Percentiles rank a stretch among this genome's conserved stretches.
These are phyloP conservation scores for Serendipita vermifera DNA, from an alignment of 768 basidiomycete species.

Conservation along the genomic window DNA sequence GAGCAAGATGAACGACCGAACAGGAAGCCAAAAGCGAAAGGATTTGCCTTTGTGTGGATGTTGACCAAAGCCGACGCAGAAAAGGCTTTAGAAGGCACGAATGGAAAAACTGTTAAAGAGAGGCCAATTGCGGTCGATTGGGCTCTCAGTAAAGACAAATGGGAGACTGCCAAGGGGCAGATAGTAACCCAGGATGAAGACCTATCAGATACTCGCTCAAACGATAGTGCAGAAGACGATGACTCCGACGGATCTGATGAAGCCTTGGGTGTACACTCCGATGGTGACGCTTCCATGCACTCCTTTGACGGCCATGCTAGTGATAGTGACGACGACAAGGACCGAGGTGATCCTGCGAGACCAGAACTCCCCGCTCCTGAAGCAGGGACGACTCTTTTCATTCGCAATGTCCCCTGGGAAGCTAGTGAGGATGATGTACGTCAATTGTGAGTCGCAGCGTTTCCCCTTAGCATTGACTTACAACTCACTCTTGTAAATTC, in stretches of 20 bases:
- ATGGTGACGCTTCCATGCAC: slow-evolving; percentile 3
- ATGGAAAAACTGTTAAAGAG: slow-evolving; percentile 52
- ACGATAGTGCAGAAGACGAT: slow-evolving; percentile 30
- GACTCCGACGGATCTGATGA: slow-evolving; percentile 22
- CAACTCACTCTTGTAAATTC: slow-evolving; percentile 6
- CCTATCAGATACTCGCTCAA: slow-evolving; percentile 12
- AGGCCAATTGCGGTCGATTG: slow-evolving; percentile 87
- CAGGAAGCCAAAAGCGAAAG: slow-evolving; percentile 38
- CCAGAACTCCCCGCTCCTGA: slow-evolving; percentile 72
- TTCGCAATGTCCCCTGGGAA: slow-evolving; percentile 85
- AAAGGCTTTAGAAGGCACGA: slow-evolving; percentile 62
- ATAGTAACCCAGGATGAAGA: slow-evolving; percentile 24
- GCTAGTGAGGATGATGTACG: slow-evolving; percentile 90
- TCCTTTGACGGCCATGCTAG: no score
- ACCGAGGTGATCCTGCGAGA: slow-evolving; percentile 27
- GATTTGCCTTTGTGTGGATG: slow-evolving; percentile 96
- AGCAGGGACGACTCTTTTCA: slow-evolving; percentile 80
- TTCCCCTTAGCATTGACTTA: background rate
- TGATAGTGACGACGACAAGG: slow-evolving; percentile 28
- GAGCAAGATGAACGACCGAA: slow-evolving; percentile 15
- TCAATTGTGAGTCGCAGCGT: slow-evolving; percentile 43
- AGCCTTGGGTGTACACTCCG: slow-evolving; percentile 10
- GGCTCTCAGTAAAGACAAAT: slow-evolving; percentile 89
- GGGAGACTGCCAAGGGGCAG: slow-evolving; percentile 67
- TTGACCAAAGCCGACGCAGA: slow-evolving; percentile 74